Percentiles rank a stretch among this genome's conserved stretches.
These are phyloP conservation scores for Penicillium sp. DNA, from an alignment of 2,329 filamentous ascomycete species.

Conservation along the genomic window DNA sequence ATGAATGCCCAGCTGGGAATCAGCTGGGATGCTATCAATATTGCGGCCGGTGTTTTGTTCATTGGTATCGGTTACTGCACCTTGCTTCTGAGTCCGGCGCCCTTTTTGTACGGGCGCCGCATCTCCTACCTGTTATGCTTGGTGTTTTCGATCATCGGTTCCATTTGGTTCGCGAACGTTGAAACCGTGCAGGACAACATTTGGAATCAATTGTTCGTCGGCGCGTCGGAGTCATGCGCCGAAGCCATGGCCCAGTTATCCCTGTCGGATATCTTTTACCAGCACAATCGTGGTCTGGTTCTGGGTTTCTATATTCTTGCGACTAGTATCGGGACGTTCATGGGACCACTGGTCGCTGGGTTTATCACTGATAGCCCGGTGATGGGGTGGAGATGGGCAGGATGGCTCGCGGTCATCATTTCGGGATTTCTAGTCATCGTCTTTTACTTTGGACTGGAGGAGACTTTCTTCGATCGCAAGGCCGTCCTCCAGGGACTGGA, in stretches of 20 bases:
- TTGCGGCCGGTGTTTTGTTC: conserved; percentile 58
- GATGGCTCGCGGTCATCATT: conserved; percentile 53
- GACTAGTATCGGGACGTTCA: conserved; percentile 57
- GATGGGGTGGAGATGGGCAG: conserved; percentile 57
- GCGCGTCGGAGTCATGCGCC: conserved; percentile 57
- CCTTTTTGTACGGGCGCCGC: conserved; percentile 56
- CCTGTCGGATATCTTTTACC: conserved; percentile 58
- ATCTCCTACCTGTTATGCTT: conserved; percentile 57
- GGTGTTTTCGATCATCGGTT: conserved; percentile 50
- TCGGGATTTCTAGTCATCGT: conserved; percentile 50
- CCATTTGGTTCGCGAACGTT: conserved; percentile 55
- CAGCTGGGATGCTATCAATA: conserved; percentile 54
- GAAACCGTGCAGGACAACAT: conserved; percentile 48
- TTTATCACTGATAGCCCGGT: conserved; percentile 47
- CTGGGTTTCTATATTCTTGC: conserved; percentile 58
- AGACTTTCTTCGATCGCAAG: conserved; percentile 42
- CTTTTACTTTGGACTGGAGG: conserved; percentile 54
- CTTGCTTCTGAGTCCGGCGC: conserved; percentile 53
- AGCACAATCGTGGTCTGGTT: conserved; percentile 56
- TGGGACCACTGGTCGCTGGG: conserved; percentile 55
- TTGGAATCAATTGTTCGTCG: conserved; percentile 59
- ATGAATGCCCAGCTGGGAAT: conserved; percentile 54
- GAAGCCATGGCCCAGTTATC: conserved; percentile 60
- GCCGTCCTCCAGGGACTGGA: conserved; percentile 8
- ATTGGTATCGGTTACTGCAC: conserved; percentile 58